A percentile compares a stretch with the other conserved stretches of the same genome.
Conservation (phyloP, 176 grass and related monocot species). For the Poa annua region DNA sequence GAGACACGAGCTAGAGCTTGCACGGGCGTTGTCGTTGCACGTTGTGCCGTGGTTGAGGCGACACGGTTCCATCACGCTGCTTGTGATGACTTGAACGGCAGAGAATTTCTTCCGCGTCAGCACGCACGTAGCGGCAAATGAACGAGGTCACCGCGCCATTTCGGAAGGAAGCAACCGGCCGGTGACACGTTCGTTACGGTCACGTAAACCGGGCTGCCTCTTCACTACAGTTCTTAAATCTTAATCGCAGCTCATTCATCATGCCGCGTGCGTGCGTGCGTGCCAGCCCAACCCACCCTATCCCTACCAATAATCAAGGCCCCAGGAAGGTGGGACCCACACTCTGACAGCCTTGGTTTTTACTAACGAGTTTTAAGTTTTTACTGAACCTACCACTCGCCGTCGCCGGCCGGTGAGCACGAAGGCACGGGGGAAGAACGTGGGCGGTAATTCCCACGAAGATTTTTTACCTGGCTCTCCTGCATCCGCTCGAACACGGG, state of each 20-base stretch:
- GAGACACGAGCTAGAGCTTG: too few species aligned
- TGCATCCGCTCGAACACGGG: slow-evolving; percentile 63
- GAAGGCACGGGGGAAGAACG: neutral
- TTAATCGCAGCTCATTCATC: neutral
- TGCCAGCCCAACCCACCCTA: neutral
- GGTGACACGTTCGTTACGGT: neutral
- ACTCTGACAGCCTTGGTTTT: neutral
- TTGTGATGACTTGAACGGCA: neutral
- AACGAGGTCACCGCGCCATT: slow-evolving; percentile 10
- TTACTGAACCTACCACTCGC: neutral
- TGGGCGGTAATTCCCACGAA: neutral
- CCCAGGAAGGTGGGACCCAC: neutral
- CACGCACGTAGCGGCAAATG: neutral
- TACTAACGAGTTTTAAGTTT: neutral
- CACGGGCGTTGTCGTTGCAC: too few species aligned
- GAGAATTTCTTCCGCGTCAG: neutral
- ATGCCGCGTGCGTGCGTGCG: slow-evolving; percentile 25
- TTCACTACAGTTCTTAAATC: neutral
- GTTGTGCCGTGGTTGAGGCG: too few species aligned
- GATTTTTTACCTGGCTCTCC: slow-evolving; percentile 68
- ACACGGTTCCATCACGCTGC: neutral
- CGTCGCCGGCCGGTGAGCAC: neutral
- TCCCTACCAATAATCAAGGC: neutral
- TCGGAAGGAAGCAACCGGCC: slow-evolving; percentile 1
- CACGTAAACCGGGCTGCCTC: slow-evolving; percentile 34